These are phyloP conservation scores for Tylopilus felleus DNA, from an alignment of 768 basidiomycete genomes.

Conservation along the genomic window DNA sequence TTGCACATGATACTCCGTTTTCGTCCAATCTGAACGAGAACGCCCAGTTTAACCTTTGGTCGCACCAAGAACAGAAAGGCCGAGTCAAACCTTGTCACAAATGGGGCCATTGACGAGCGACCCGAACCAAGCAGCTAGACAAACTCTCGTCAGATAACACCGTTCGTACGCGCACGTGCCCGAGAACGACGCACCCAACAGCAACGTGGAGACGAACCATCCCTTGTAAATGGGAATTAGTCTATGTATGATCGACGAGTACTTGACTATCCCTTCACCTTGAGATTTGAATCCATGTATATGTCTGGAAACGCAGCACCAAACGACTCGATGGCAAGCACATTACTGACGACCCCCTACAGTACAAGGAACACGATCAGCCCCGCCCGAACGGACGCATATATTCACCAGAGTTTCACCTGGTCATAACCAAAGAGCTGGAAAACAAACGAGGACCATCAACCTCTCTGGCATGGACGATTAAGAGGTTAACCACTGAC, in stretches of 20 bases:
- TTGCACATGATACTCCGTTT: slow-evolving; percentile 27
- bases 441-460: background rate
- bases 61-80: background rate
- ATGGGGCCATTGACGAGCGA: slow-evolving; percentile 30
- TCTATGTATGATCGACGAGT: background rate
- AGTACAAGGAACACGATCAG: background rate
- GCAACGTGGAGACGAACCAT: slow-evolving; percentile 31
- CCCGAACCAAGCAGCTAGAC: slow-evolving; percentile 30
- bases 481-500: slow-evolving; percentile 15
- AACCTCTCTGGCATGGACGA: background rate
- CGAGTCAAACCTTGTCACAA: slow-evolving; percentile 27
- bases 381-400: background rate
- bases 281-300: slow-evolving; percentile 26
- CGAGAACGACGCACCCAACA: slow-evolving; percentile 22
- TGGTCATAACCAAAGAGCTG: slow-evolving; percentile 35
- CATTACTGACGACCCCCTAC: slow-evolving; percentile 31
- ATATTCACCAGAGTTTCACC: slow-evolving; percentile 1
- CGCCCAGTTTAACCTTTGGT: background rate
- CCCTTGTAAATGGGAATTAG: slow-evolving; percentile 19
- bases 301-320: slow-evolving; percentile 33
- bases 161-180: background rate
- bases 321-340: slow-evolving; percentile 34
- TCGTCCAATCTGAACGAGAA: slow-evolving; percentile 22
- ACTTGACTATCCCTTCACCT: slow-evolving; percentile 9
- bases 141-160: slow-evolving; percentile 5